Conservation (phyloP, 306 rosid species). For the Cyclanthera cordifolia region DNA sequence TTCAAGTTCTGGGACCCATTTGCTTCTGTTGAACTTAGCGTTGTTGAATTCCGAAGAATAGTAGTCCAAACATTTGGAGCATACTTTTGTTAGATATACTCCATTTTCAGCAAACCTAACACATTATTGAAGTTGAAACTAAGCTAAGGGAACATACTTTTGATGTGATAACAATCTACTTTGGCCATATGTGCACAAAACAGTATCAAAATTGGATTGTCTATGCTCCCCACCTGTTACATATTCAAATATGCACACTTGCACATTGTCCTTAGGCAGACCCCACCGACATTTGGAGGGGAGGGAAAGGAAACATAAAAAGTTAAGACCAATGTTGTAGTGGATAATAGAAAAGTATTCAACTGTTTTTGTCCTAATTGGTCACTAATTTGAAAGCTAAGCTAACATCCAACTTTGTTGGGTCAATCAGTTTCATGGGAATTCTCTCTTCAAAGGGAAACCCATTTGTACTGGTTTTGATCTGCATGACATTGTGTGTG, state of each 20-base stretch:
- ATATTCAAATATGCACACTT: slow-evolving; percentile 21
- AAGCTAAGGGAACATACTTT: slow-evolving; percentile 15
- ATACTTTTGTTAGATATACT: slow-evolving; percentile 4
- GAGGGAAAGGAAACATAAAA: slow-evolving; percentile 19
- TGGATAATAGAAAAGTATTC: slow-evolving; percentile 29
- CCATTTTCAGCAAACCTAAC: slow-evolving; percentile 3
- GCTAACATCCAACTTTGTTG: slow-evolving; percentile 30
- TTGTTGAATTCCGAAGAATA: slow-evolving; percentile 9
- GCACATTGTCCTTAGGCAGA: slow-evolving; percentile 17
- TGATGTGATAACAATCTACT: slow-evolving; percentile 18
- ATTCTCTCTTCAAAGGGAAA: slow-evolving; percentile 7
- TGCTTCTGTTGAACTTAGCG: slow-evolving; percentile 5
- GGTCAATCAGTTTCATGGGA: slow-evolving; percentile 38
- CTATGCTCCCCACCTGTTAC: slow-evolving; percentile 36
- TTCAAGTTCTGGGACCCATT: slow-evolving; percentile 5
- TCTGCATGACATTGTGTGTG: slow-evolving; percentile 31
- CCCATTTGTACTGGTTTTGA: slow-evolving; percentile 14
- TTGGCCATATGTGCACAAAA: slow-evolving; percentile 21
- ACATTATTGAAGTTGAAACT: slow-evolving; percentile 13
- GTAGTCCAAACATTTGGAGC: slow-evolving; percentile 7
- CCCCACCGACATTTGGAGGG: slow-evolving; percentile 37
- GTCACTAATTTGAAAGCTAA: slow-evolving; percentile 13
- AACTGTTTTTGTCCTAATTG: slow-evolving; percentile 23
- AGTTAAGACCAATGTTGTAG: slow-evolving; percentile 16
- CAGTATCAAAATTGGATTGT: slow-evolving; percentile 35